Base-by-base conservation (phyloP, 176 grass and related monocot species). In the Phyllostachys edulis region DNA sequence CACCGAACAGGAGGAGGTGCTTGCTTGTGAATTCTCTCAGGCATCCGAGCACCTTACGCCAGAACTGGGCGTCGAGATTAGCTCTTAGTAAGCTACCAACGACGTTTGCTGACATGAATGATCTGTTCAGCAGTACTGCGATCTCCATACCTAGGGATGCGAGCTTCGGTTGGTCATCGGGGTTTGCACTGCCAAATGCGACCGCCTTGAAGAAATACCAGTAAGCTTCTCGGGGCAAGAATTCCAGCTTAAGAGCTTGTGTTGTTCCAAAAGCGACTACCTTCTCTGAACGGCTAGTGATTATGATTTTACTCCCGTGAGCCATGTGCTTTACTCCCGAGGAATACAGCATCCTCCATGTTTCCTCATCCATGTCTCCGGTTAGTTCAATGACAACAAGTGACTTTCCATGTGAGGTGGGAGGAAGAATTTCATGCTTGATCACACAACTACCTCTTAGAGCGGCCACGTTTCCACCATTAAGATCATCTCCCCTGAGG, bases 161-260 rank as follows among this genome's bases (percentile, higher is more conserved):
- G 1, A 90, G 26, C 60, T 71, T 20, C 0, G 83, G 42, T 5
- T 77, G 20, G 0, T 92, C 87, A 0, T 79, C 32, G 1, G 83
- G 47, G 7, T 92, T 45, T 6, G 59, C 7, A 47, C 79, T 80
- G 7, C 90, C 90, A 21, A 92, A 89, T 18, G 73, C 60, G 2
- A 68, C 12, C 0, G 45, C 20, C 67, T 79, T 80, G 67, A 92
- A 92, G 50, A 86, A 83, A 15, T 84, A 89, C 77, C 81, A 85
- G 21, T 79, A 86, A 38, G 78, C 67, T 57, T 92, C 87, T 42
- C 44, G 26, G 0, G 59, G 62, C 12, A 89, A 52, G 37, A 16
- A 5, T 0, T 57, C 34, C 0, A 84, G 45, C 9, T 55, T 17
- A 16, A 92, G 75, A 12, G 87, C 47, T 10, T 34, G 3, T 15